Evolutionary conservation across 345 rosid genomes (phyloP).

Genomic region (Citrus mangshanensis): DNA sequence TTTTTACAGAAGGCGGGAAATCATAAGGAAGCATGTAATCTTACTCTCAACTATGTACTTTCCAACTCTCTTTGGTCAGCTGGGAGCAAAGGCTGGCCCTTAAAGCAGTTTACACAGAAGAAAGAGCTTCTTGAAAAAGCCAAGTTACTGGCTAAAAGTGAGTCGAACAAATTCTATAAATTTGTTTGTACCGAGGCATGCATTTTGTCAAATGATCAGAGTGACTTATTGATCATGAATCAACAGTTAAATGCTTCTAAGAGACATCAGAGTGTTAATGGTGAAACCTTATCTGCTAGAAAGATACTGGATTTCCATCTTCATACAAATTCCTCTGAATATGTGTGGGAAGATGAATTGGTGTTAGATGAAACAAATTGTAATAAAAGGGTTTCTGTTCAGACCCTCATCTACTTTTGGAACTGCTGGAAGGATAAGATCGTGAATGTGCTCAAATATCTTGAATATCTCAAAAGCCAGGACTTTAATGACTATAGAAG

Average conservation of each 20-base stretch:
- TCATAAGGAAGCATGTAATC: slow-evolving; percentile 29
- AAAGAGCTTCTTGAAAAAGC: slow-evolving; percentile 38
- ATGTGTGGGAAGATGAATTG: slow-evolving; percentile 28
- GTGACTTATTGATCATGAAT: slow-evolving; percentile 24
- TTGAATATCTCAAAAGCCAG: slow-evolving; percentile 3
- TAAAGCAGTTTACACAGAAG: slow-evolving; percentile 30
- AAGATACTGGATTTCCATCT: slow-evolving; percentile 42
- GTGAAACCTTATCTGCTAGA: slow-evolving; percentile 38
- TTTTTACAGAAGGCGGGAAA: slow-evolving; percentile 31
- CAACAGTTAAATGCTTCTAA: slow-evolving; percentile 28
- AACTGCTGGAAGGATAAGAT: slow-evolving; percentile 40
- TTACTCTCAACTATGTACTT: slow-evolving; percentile 31
- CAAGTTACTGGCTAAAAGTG: slow-evolving; percentile 26
- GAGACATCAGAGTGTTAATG: slow-evolving; percentile 23
- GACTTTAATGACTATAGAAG: not conserved
- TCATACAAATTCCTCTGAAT: slow-evolving; percentile 4
- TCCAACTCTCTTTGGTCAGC: slow-evolving; percentile 41
- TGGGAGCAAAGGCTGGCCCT: slow-evolving; percentile 47
- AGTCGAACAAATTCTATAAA: slow-evolving; percentile 23
- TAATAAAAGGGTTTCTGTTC: slow-evolving; percentile 18
- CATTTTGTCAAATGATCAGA: slow-evolving; percentile 20
- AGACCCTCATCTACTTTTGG: slow-evolving; percentile 45
- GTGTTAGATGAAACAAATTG: slow-evolving; percentile 14
- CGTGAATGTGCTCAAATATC: slow-evolving; percentile 21
- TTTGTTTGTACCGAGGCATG: slow-evolving; percentile 26